phyloP scores from a whole-genome alignment of 208 protist genomes.

The Crithidia thermophila region DNA sequence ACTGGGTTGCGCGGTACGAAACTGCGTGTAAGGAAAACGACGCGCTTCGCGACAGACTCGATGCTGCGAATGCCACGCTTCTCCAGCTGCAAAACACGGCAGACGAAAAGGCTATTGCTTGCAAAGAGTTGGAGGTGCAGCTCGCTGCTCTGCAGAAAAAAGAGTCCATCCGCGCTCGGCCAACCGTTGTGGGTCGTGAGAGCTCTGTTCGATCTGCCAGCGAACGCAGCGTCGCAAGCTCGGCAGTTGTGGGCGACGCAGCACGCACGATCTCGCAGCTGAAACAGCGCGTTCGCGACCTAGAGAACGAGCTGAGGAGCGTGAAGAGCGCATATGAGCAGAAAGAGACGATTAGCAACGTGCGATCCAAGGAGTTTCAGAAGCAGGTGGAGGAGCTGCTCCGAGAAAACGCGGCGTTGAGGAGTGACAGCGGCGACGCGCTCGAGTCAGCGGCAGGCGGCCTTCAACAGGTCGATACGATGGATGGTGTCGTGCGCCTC shows the following conservation, averaged over 20 bases:
- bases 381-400: conserved; percentile 54
- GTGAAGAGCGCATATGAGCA: conserved; percentile 24
- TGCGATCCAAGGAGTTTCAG: conserved; percentile 39
- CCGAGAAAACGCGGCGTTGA: conserved; percentile 44
- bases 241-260: neutral
- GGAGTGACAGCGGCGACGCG: neutral
- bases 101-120: conserved; percentile 47
- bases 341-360: conserved; percentile 29
- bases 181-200: neutral
- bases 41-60: conserved; percentile 45
- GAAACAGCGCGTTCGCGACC: conserved; percentile 22
- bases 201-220: conserved; percentile 13
- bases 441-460: neutral
- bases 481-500: conserved; percentile 36
- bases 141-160: conserved; percentile 38
- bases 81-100: conserved; percentile 31
- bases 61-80: conserved; percentile 38
- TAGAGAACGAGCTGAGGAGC: conserved; percentile 27
- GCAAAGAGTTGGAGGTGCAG: conserved; percentile 56
- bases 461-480: neutral
- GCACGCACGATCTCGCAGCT: conserved; percentile 3
- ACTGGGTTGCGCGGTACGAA: conserved; percentile 26
- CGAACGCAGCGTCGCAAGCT: neutral
- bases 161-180: neutral
- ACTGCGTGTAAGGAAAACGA: conserved; percentile 40